phyloP scores from a whole-genome alignment of 345 rosid species.

The Luvunga scandens region DNA sequence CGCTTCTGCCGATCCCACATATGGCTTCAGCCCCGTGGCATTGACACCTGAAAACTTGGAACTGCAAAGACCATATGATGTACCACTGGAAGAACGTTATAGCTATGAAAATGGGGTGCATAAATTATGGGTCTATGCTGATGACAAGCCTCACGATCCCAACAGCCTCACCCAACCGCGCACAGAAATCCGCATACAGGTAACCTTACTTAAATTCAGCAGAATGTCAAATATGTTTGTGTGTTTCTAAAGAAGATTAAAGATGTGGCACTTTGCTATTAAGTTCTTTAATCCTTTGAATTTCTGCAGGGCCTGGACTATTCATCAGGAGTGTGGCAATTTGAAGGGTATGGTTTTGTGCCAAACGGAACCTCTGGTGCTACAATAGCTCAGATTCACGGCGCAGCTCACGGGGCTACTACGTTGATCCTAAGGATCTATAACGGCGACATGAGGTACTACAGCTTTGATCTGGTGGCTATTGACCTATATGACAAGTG shows the following conservation, averaged over 20 bases:
- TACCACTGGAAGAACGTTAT: constrained; percentile 27
- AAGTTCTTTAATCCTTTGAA: neutral
- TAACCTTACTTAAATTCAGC: neutral
- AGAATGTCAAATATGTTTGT: too few relatives aligned
- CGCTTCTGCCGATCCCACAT: constrained; percentile 25
- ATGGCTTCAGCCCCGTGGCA: constrained; percentile 27
- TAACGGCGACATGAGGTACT: constrained; percentile 31
- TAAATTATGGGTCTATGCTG: constrained; percentile 36
- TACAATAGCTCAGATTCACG: constrained; percentile 33
- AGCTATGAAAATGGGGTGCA: constrained; percentile 29
- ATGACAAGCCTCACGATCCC: constrained; percentile 39
- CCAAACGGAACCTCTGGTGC: constrained; percentile 44
- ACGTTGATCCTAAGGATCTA: constrained; percentile 34
- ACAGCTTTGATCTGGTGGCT: constrained; percentile 17
- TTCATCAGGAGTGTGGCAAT: constrained; percentile 43
- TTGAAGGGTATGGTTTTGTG: constrained; percentile 40
- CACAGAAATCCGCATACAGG: constrained; percentile 36
- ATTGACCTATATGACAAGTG: constrained; percentile 30
- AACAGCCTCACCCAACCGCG: constrained; percentile 36
- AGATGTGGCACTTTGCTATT: neutral
- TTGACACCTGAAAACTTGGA: constrained; percentile 24
- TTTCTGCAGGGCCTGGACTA: constrained; percentile 33
- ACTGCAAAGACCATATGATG: constrained; percentile 35
- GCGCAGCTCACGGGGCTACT: constrained; percentile 25
- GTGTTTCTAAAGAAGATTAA: too few relatives aligned